Evolutionary conservation across 2,329 filamentous ascomycete species (phyloP), one percentile per base, ranked within the genome.

Genomic region (Hypomyces rosellus): DNA sequence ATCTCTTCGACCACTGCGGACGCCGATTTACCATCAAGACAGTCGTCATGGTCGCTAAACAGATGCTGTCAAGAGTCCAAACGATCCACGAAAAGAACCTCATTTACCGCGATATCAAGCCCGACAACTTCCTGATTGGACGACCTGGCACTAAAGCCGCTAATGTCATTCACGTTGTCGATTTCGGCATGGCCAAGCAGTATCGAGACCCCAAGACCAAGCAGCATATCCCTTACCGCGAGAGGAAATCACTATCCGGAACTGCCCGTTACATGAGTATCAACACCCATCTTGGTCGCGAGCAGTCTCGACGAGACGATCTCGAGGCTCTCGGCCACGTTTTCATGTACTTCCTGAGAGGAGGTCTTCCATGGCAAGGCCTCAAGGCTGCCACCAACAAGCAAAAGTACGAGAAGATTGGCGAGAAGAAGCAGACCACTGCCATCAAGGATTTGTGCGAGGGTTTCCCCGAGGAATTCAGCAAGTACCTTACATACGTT

Each of bases 401-500:
- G 82, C 93, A 99, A 69, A 99, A 99, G 75, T 99, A 99, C 68
- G 93, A 99, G 74, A 97, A 97, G 80, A 99, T 99, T 71, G 93
- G 93, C 42, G 92, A 99, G 78, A 97, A 99, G 86, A 99, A 99
- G 77, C 93, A 97, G 75, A 96, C 92, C 0, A 97, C 93, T 18
- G 82, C 83, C 5, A 95, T 99, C 74, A 96, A 96, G 75, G 93
- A 99, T 63, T 82, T 99, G 14, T 97, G 92, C 67, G 91, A 96
- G 61, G 87, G 89, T 46, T 97, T 95, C 72, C 92, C 93, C 58
- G 89, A 96, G 67, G 91, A 99, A 72, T 95, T 99, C 70, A 95
- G 87, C 76, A 95, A 96, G 72, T 99, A 99, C 70, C 77, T 99
- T 50, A 95, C 86, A 59, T 97, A 99, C 63, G 93, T 97, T 51